These are phyloP conservation scores for Adansonia grandidieri DNA, from an alignment of 441 rosid genomes.

Conservation along the genomic window DNA sequence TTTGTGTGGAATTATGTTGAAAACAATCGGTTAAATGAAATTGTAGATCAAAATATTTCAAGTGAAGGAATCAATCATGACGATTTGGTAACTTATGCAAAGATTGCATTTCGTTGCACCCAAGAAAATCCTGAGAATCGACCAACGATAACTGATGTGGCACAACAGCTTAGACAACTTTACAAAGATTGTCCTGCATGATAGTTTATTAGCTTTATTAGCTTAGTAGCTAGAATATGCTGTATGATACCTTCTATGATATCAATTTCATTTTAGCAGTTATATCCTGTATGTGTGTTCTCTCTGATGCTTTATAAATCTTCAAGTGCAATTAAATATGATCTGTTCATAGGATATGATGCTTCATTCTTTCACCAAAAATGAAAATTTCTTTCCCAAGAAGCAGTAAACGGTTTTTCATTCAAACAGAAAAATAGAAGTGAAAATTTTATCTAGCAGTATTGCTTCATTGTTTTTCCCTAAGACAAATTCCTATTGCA, in stretches of 20 bases:
- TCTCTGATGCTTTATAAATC: not conserved
- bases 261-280: not conserved
- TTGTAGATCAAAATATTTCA: not conserved
- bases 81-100: not conserved
- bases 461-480: no score
- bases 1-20: not conserved
- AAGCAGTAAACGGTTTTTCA: no score
- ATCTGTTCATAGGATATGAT: no score
- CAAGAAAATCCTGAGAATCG: conserved; percentile 7
- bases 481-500: no score
- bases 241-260: not conserved
- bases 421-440: no score
- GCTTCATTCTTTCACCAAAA: no score
- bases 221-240: not conserved
- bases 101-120: conserved; percentile 10
- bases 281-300: not conserved
- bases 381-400: no score
- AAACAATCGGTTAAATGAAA: conserved; percentile 18
- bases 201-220: not conserved
- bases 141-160: conserved; percentile 19
- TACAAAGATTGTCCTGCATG: not conserved
- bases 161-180: conserved; percentile 22
- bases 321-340: no score
- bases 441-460: no score
- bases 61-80: conserved; percentile 18